A percentile compares a stretch with the other conserved stretches of the same genome.
These are phyloP conservation scores for Tricholoma saponaceum DNA, from an alignment of 768 basidiomycete genomes.

Conservation along the genomic window DNA sequence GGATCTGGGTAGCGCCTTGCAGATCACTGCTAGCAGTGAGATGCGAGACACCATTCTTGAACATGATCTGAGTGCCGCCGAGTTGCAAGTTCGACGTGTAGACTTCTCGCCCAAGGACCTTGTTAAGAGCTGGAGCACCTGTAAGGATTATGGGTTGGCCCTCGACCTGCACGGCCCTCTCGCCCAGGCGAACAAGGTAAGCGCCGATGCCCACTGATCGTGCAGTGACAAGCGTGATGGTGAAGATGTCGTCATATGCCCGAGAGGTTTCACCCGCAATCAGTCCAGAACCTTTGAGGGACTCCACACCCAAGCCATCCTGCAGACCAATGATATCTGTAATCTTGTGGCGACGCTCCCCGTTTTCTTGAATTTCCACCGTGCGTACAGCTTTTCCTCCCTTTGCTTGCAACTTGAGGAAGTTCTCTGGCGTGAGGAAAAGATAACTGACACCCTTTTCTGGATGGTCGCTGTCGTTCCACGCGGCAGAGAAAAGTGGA, in stretches of 20 bases:
- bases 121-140: slow-evolving; percentile 94
- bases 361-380: slow-evolving; percentile 78
- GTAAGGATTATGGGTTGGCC: slow-evolving; percentile 99
- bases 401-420: slow-evolving; percentile 85
- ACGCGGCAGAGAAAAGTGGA: slow-evolving; percentile 84
- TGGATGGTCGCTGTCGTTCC: slow-evolving; percentile 76
- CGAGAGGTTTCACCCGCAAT: slow-evolving; percentile 98
- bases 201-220: slow-evolving; percentile 99
- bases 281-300: slow-evolving; percentile 91
- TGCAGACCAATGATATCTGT: slow-evolving; percentile 97
- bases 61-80: slow-evolving; percentile 99
- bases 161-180: slow-evolving; percentile 97
- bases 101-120: slow-evolving; percentile 97
- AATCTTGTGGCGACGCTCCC: slow-evolving; percentile 89
- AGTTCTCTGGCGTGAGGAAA: slow-evolving; percentile 91
- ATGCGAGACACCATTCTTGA: slow-evolving; percentile 99
- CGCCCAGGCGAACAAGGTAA: slow-evolving; percentile 95
- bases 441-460: slow-evolving; percentile 97
- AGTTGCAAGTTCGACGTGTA: slow-evolving; percentile 98
- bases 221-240: slow-evolving; percentile 97
- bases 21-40: slow-evolving; percentile 92
- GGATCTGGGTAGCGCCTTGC: slow-evolving; percentile 90
- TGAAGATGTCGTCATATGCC: slow-evolving; percentile 99
- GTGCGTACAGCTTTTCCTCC: slow-evolving; percentile 75
- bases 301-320: slow-evolving; percentile 96